Conservation (phyloP, 2,329 filamentous ascomycete genomes). For the Chaetomium globosum region DNA sequence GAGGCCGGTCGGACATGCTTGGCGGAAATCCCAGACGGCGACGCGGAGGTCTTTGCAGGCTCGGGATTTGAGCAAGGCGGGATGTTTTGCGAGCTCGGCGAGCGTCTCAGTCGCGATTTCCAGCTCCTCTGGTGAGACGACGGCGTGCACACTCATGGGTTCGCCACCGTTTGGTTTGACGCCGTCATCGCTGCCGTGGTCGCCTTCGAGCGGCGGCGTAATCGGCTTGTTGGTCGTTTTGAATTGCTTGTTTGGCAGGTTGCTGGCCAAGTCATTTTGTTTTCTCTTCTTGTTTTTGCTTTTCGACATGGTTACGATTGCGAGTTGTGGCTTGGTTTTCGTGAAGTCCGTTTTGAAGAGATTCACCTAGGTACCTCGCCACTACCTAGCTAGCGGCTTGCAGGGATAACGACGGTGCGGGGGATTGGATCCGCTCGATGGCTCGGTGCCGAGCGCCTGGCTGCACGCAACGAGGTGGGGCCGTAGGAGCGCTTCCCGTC, state of each 20-base stretch:
- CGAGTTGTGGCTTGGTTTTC: conserved; percentile 7
- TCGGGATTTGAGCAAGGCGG: conserved; percentile 7
- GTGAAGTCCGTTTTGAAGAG: background rate
- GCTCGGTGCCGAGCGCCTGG: no score
- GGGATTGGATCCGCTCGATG: no score
- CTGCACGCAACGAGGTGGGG: no score
- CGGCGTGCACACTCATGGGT: conserved; percentile 10
- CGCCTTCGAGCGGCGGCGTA: conserved; percentile 8
- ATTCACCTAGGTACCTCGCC: no score
- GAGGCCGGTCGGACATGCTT: conserved; percentile 10
- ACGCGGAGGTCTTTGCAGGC: conserved; percentile 11
- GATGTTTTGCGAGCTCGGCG: conserved; percentile 7
- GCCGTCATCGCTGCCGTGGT: conserved; percentile 8
- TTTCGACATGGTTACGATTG: conserved; percentile 8
- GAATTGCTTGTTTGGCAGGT: conserved; percentile 6
- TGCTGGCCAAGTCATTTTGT: conserved; percentile 2
- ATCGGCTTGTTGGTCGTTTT: conserved; percentile 9
- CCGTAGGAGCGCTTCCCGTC: no score
- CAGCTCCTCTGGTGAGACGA: conserved; percentile 3
- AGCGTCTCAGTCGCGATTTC: conserved; percentile 5
- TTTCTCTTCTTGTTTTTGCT: conserved; percentile 12
- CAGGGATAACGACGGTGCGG: no score
- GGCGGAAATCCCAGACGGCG: conserved; percentile 11
- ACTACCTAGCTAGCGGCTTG: no score
- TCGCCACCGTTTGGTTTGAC: conserved; percentile 10